A percentile compares a stretch with the other conserved stretches of the same genome.
Evolutionary conservation across 2,329 filamentous ascomycete genomes (phyloP).

Genomic region (Aspergillaceae sp.): DNA sequence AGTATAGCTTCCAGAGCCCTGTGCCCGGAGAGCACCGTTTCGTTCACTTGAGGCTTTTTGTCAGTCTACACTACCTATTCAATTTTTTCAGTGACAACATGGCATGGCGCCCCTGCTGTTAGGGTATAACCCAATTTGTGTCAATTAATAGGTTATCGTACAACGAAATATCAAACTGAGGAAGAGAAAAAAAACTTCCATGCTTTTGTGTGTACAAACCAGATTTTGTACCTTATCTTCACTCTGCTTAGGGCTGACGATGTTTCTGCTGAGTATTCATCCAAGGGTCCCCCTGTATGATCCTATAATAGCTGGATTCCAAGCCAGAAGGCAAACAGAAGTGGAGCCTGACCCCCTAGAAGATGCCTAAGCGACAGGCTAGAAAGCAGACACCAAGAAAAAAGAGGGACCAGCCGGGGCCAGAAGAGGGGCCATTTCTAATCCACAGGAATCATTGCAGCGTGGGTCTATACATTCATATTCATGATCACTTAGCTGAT

Average conservation of each 20-base stretch:
- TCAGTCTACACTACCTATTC: background rate
- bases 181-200: too few species aligned
- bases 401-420: background rate
- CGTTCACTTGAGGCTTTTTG: background rate
- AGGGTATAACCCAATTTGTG: too few species aligned
- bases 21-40: background rate
- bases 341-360: too few species aligned
- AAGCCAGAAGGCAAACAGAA: background rate
- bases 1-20: background rate
- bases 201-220: too few species aligned
- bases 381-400: background rate
- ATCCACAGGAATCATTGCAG: background rate
- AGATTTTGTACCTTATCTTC: too few species aligned
- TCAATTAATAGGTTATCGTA: too few species aligned
- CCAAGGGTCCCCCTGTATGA: too few species aligned
- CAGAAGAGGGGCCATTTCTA: background rate
- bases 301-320: background rate
- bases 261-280: too few species aligned
- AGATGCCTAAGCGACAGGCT: background rate
- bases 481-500: background rate
- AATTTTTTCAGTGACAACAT: background rate
- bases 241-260: too few species aligned
- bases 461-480: background rate
- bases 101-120: background rate
- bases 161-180: too few species aligned